Evolutionary conservation across 805 yeast genomes (phyloP), one percentile per base, ranked within the genome.

Genomic region (Isabelozyma heimii): DNA sequence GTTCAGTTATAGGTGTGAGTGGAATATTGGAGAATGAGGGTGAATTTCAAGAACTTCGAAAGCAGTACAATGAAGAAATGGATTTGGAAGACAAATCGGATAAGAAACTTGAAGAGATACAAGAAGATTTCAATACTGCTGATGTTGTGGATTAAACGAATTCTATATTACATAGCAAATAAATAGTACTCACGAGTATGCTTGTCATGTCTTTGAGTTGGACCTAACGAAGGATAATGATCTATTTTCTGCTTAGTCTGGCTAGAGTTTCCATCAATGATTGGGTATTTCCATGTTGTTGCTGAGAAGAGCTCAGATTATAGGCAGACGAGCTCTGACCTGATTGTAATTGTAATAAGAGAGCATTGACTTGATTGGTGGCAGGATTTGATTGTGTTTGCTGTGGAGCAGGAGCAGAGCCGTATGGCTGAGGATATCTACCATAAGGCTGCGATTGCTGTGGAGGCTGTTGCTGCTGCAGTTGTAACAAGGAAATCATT

Each of bases 1-100:
- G 91, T 60, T 91, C 89, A 9, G 91, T 90, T 30, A 84, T 92
- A 60, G 90, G 92, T 35, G 83, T 92, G 38, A 87, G 84, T 56
- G 96, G 87, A 0, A 68, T 85, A 37, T 66, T 87, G 47, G 94
- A 88, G 55, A 82, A 87, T 61, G 91, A 86, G 61, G 72, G 79
- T 16, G 89, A 88, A 49, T 88, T 87, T 65, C 14, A 79, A 47
- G 72, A 76, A 50, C 64, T 81, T 46, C 75, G 79, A 56, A 69
- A 79, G 48, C 80, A 81, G 49, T 81, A 79, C 44, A 66, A 66
- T 13, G 71, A 66, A 40, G 55, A 53, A n/a, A 46, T 54, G 46
- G 56, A 51, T 14, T 20, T 46, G 13, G 47, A 55, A 5, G 58
- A 51, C 20, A 47, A 42, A 27, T 9, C 16, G 24, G 43, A 30